These are phyloP conservation scores for Coemansia sp. DNA, from an alignment of 192 early-diverging fungal species.

Conservation along the genomic window DNA sequence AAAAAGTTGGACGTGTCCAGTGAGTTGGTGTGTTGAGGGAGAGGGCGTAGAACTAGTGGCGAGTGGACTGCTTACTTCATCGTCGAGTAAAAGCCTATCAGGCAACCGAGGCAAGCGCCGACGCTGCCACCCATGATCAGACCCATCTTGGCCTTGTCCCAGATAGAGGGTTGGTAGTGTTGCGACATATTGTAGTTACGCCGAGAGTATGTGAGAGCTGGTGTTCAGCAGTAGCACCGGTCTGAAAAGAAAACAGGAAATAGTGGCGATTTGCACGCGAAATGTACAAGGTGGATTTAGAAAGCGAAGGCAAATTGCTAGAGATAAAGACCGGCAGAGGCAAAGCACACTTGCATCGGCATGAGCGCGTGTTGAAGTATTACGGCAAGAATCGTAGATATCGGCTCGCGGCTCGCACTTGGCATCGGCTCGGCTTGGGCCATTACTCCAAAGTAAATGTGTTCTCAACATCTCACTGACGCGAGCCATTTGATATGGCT, in stretches of 20 bases:
- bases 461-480: background rate
- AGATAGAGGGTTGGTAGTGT: conserved; percentile 51
- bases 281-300: background rate
- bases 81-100: conserved; percentile 60
- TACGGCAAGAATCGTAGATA: background rate
- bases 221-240: background rate
- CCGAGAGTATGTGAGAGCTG: background rate
- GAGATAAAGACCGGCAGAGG: background rate
- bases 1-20: background rate
- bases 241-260: background rate
- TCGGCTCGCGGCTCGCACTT: background rate
- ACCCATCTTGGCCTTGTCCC: conserved; percentile 62
- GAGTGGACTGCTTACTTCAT: conserved; percentile 48
- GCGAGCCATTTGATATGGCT: background rate
- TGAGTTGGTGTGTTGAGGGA: background rate
- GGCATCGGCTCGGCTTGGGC: background rate
- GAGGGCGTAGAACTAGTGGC: background rate
- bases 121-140: conserved; percentile 60
- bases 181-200: conserved; percentile 34
- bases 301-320: background rate
- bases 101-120: conserved; percentile 58
- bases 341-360: background rate
- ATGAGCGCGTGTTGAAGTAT: conserved; percentile 10
- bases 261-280: background rate
- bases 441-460: background rate